Base-by-base conservation (phyloP, 345 rosid genomes). In the Eucalyptus cladocalyx region DNA sequence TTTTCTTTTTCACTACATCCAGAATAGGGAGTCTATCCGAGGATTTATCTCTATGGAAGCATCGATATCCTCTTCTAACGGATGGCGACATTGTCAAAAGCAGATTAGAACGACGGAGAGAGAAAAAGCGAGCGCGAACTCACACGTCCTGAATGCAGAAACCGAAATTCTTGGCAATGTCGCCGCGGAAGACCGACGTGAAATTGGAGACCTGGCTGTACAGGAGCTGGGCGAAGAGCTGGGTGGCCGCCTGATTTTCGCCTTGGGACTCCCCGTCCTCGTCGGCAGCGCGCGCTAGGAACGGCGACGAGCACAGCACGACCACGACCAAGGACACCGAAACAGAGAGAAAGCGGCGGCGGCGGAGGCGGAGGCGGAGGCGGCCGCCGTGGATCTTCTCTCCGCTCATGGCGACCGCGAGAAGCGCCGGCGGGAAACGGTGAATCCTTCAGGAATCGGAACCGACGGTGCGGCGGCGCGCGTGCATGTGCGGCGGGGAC, bases 111-210 rank as follows among this genome's bases (percentile, higher is more conserved):
- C 18, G 32, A 21, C 48, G 67, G 65, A 54, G 11, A 86, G 58
- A 51, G 1, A 50, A 53, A 53, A 86, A 86, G 40, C 56, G 14
- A n/a, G 67, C 58, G 69, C 88, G 67, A 51, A 94, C 97, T 89
- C 90, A 98, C 99, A 93, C 93, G 95, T 98, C 96, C 86, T 94
- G 92, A 56, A 98, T 95, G 97, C 99, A 98, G 94, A 98, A 97
- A 49, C 94, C 97, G 54, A 95, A 94, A 47, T 97, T 87, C 89
- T 95, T 90, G 67, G 89, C 56, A 65, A 98, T 92, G 30, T 97
- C 98, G 65, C 72, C 92, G 56, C 95, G 94, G 93, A 97, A 95
- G 51, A 93, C 87, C 86, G 91, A 62, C 37, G 98, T 94, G 89
- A 94, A 90, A 90, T 96, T 96, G 4, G 95, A 90, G 81, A 98